Evolutionary conservation across 768 basidiomycete species (phyloP), one percentile per base, ranked within the genome.

Genomic region (Cystobasidium onofrii): DNA sequence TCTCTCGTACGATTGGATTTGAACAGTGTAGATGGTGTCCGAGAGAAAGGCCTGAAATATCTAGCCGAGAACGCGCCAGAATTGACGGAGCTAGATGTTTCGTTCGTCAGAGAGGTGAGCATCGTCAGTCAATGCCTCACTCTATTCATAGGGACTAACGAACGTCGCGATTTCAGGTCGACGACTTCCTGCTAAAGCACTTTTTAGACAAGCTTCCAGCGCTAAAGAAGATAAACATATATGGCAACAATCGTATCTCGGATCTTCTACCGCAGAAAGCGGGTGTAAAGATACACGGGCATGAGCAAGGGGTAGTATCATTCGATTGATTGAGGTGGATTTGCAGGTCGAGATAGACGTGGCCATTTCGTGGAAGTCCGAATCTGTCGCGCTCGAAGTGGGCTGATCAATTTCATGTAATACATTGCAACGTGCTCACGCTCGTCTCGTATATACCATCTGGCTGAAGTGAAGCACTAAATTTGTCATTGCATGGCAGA

Each of bases 21-120:
- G 17, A 73, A 75, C 36, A 76, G 75, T 27, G 70, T 75, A n/a
- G 75, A 75, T 57, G 66, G 55, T 6, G 20, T 66, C n/a, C 62
- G 41, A 1, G 75, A 75, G 27, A 34, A 29, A 13, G 73, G 64
- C 27, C 29, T 75, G n/a, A 74, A 75, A 50, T 41, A 44, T 20
- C 31, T 75, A 23, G 75, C 64, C 7, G 50, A 46, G 33, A 41
- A 34, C 25, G 63, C 73, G 33, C 73, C 61, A 7, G 39, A 34
- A 34, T 52, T 73, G 43, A 74, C 55, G 23, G 69, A 75, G 73
- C 52, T 73, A 4, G 75, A 75, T 50, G 31, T 75, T 17, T 44
- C 61, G 12, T 75, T 75, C 50, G 72, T 75, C 23, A 43, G 72
- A 27, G 70, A 64, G 29, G 33, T 74, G 52, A 41, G 61, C 70